Evolutionary conservation across 139 green algal genomes (phyloP), one percentile per base, ranked within the genome.

Genomic region (Nannochloris sp.): DNA sequence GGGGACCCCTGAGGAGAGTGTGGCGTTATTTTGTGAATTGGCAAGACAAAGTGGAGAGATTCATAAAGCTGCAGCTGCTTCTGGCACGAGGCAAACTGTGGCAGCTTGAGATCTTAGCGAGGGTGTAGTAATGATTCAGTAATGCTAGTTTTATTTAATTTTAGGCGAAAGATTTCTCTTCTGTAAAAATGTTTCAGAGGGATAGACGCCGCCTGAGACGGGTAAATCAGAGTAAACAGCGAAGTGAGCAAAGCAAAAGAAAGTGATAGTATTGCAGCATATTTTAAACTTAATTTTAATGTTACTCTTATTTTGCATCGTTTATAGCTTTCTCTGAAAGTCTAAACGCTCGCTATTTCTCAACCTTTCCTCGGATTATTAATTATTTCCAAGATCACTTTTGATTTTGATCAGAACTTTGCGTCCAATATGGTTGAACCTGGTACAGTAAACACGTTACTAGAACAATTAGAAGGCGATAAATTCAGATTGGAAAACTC

Each of bases 1-100:
- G 75, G 82, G 85, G 54, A 97, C 91, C 1, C 92, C 93, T 14
- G 92, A 97, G 79, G 86, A 92, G 23, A 83, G 68, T 24, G 92
- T 98, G 27, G 82, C 60, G 10, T 64, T 90, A 38, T 97, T 98
- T 70, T 93, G 91, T 68, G 39, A 97, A 51, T 72, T 96, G 37
- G 91, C 90, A 0, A 69, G 77, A 6, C 71, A 92, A 68, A 84
- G 70, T 23, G 75, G 60, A 14, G 55, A 54, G 31, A 68, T 76
- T 42, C 23, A 30, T 33, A 27, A 39, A 42, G 29, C 29, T 12
- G 30, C 54, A 39, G 48, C 39, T 31, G 62, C 36, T 24, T n/a
- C 54, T 23, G 37, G 24, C 8, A 47, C 14, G 30, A 14, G 51
- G 62, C 25, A 46, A 14, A 3, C 33, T 24, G 45, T 69, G 29